Percentiles rank a stretch among this genome's conserved stretches.
Evolutionary conservation across 768 basidiomycete genomes (phyloP).

Genomic region (Leccinum truebloodii): DNA sequence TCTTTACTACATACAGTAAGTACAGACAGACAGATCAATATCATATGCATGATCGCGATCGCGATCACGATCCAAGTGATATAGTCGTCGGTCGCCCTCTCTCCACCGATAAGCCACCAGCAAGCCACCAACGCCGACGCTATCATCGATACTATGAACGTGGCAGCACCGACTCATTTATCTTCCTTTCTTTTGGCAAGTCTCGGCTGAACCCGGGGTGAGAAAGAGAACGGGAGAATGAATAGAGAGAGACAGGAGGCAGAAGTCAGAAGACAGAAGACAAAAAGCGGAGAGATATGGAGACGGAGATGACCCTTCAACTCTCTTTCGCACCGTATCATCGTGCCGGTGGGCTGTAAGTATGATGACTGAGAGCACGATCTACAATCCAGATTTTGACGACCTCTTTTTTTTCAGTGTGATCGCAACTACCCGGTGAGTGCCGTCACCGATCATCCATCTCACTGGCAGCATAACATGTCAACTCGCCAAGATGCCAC

Average conservation of each 20-base stretch:
- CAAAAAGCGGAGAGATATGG: not conserved
- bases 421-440: not conserved
- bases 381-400: not conserved
- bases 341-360: not conserved
- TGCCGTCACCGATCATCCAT: not conserved
- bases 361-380: not conserved
- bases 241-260: not conserved
- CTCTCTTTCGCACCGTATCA: not conserved
- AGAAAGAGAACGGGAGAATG: constrained; percentile 1
- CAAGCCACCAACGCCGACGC: not conserved
- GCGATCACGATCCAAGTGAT: not conserved
- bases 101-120: constrained; percentile 20
- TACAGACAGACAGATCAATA: not conserved
- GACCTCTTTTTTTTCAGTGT: not conserved
- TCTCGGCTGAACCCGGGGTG: constrained; percentile 3
- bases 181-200: not conserved
- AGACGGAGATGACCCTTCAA: not conserved
- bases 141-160: constrained; percentile 15
- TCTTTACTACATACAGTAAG: not conserved
- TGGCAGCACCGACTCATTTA: constrained; percentile 11
- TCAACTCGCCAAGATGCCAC: not conserved
- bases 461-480: not conserved
- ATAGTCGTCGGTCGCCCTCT: constrained; percentile 1
- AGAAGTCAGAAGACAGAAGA: not conserved
- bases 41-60: not conserved